A percentile compares a stretch with the other conserved stretches of the same genome.
phyloP scores from a whole-genome alignment of 352 stramenopile genomes.

The Phytophthora colocasiae region DNA sequence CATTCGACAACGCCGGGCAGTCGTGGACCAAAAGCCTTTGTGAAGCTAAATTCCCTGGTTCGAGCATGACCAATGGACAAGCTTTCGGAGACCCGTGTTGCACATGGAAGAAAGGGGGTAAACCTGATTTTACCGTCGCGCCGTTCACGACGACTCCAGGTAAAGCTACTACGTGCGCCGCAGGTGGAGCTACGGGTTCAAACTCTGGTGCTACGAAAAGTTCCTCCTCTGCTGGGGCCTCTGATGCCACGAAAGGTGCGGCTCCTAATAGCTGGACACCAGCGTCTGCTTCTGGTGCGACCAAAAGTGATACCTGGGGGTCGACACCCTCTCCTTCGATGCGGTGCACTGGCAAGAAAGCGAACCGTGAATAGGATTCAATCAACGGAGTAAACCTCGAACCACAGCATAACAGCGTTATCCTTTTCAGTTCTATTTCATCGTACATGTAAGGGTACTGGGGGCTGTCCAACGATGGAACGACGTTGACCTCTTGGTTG shows the following conservation, averaged over 20 bases:
- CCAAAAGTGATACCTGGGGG: not conserved
- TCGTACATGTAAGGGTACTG: too few relatives aligned
- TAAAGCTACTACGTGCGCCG: constrained; percentile 30
- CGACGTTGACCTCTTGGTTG: too few relatives aligned
- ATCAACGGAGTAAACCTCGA: not conserved
- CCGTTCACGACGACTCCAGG: constrained; percentile 25
- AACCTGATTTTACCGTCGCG: constrained; percentile 40
- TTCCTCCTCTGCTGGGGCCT: not conserved
- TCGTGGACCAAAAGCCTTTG: constrained; percentile 30
- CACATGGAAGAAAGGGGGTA: constrained; percentile 46
- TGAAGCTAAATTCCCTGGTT: constrained; percentile 18
- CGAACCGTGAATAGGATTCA: not conserved
- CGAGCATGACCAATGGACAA: constrained; percentile 37
- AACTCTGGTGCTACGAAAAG: constrained; percentile 3
- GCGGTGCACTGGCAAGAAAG: constrained; percentile 7
- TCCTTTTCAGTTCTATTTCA: not conserved
- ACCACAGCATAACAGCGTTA: not conserved
- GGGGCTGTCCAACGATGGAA: too few relatives aligned
- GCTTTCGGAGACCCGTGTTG: constrained; percentile 58
- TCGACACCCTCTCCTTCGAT: constrained; percentile 11
- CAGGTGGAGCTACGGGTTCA: not conserved
- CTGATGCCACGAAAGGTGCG: constrained; percentile 9
- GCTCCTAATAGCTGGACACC: not conserved
- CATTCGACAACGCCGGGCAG: constrained; percentile 27
- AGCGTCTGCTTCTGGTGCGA: too few relatives aligned